A percentile compares a stretch with the other conserved stretches of the same genome.
Evolutionary conservation across 1,139 yeast genomes (phyloP).

Genomic region (Blastobotrys serpentis): DNA sequence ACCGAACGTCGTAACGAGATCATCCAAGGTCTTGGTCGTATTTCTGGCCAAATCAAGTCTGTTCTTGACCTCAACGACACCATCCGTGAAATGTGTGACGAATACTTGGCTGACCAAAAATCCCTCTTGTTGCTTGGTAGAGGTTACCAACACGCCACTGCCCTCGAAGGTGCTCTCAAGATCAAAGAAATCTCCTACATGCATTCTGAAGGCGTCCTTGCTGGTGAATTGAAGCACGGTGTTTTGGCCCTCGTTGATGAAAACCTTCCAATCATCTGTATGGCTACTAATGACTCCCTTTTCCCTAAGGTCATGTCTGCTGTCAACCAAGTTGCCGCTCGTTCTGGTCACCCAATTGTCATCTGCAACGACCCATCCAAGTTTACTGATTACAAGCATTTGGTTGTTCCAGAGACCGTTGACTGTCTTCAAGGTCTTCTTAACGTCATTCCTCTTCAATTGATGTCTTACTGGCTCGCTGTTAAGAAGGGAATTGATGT

Average conservation of each 20-base stretch:
- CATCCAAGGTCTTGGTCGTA: conserved; percentile 77
- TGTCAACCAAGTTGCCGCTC: conserved; percentile 93
- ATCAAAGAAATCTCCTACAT: conserved; percentile 97
- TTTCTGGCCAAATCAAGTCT: conserved; percentile 80
- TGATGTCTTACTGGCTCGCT: conserved; percentile 97
- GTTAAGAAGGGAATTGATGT: conserved; percentile 94
- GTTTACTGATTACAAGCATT: conserved; percentile 44
- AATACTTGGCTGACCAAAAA: conserved; percentile 72
- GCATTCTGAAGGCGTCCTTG: conserved; percentile 99
- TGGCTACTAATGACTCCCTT: conserved; percentile 96
- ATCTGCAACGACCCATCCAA: conserved; percentile 77
- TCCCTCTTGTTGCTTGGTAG: conserved; percentile 91
- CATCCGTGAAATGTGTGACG: conserved; percentile 74
- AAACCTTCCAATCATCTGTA: conserved; percentile 86
- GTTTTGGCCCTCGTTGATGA: conserved; percentile 96
- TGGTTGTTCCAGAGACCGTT: conserved; percentile 93
- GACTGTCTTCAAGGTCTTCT: conserved; percentile 97
- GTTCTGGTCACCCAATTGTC: conserved; percentile 95
- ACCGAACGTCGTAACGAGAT: conserved; percentile 76
- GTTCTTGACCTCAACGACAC: conserved; percentile 71
- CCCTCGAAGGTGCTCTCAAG: conserved; percentile 96
- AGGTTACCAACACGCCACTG: conserved; percentile 97
- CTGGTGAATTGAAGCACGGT: conserved; percentile 99
- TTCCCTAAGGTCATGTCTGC: conserved; percentile 97
- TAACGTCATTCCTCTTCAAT: conserved; percentile 91